Evolutionary conservation across 306 rosid genomes (phyloP).

Genomic region (Cyamopsis tetragonoloba): DNA sequence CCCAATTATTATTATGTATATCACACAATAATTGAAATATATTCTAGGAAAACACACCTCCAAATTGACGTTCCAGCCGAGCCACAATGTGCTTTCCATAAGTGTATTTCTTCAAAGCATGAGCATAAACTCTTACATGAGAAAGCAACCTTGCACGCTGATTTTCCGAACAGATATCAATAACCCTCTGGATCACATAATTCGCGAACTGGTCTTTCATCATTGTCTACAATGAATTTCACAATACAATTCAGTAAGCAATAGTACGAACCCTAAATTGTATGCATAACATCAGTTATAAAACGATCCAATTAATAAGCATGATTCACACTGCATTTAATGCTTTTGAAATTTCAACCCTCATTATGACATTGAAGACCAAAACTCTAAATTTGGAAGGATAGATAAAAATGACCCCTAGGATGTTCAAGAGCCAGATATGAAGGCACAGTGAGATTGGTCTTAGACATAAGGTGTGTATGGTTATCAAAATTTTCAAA

Average conservation of each 20-base stretch:
- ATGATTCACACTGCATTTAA: background rate
- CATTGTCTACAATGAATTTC: conserved; percentile 38
- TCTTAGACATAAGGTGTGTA: background rate
- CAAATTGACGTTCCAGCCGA: conserved; percentile 41
- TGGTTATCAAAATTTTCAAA: background rate
- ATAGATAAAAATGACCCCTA: background rate
- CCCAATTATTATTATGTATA: background rate
- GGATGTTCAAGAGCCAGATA: background rate
- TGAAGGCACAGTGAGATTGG: background rate
- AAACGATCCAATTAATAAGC: background rate
- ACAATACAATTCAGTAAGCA: conserved; percentile 3
- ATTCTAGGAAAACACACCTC: conserved; percentile 21
- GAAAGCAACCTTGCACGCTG: conserved; percentile 38
- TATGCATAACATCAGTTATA: background rate
- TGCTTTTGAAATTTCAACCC: background rate
- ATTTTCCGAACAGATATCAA: conserved; percentile 49
- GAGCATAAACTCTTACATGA: conserved; percentile 46
- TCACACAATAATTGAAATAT: background rate
- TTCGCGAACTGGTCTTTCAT: conserved; percentile 53
- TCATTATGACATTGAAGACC: background rate
- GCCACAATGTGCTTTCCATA: conserved; percentile 64
- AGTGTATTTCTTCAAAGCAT: conserved; percentile 66
- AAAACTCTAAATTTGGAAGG: background rate
- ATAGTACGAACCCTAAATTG: background rate
- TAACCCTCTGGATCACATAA: conserved; percentile 57